phyloP scores from a whole-genome alignment of 2,329 filamentous ascomycete species.

The Neurospora crassa region DNA sequence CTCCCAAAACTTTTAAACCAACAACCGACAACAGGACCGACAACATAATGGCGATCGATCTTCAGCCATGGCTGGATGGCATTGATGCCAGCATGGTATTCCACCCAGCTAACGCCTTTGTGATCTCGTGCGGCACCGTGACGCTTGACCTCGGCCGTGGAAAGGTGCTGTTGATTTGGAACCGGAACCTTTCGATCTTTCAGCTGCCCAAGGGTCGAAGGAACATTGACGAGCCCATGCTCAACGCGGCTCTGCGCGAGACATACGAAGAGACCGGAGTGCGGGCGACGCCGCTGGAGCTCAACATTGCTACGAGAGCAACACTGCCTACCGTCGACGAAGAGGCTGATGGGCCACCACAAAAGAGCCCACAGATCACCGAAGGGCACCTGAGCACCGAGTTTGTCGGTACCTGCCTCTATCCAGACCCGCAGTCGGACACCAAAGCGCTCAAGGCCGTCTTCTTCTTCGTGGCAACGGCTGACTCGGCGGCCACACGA shows the following conservation, averaged over 20 bases:
- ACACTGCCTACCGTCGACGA: constrained; percentile 22
- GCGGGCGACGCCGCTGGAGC: constrained; percentile 26
- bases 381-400: constrained; percentile 25
- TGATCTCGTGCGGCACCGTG: constrained; percentile 38
- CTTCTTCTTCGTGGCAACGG: constrained; percentile 30
- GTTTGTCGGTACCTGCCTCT: constrained; percentile 26
- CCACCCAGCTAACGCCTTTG: constrained; percentile 30
- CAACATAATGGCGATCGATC: constrained; percentile 12
- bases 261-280: constrained; percentile 39
- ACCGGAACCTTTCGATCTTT: constrained; percentile 31
- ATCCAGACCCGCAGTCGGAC: constrained; percentile 25
- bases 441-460: constrained; percentile 28
- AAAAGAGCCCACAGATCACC: constrained; percentile 19
- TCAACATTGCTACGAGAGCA: constrained; percentile 34
- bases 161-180: constrained; percentile 33
- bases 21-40: background rate
- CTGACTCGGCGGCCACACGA: constrained; percentile 18
- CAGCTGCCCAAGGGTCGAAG: constrained; percentile 41
- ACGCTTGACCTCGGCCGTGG: constrained; percentile 28
- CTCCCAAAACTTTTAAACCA: background rate
- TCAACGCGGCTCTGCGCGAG: constrained; percentile 34
- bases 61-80: constrained; percentile 15
- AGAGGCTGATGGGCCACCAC: background rate
- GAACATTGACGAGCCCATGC: constrained; percentile 34
- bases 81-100: constrained; percentile 27